These are phyloP conservation scores for Plasmodium gallinaceum DNA, from an alignment of 169 alveolate species.

Conservation along the genomic window DNA sequence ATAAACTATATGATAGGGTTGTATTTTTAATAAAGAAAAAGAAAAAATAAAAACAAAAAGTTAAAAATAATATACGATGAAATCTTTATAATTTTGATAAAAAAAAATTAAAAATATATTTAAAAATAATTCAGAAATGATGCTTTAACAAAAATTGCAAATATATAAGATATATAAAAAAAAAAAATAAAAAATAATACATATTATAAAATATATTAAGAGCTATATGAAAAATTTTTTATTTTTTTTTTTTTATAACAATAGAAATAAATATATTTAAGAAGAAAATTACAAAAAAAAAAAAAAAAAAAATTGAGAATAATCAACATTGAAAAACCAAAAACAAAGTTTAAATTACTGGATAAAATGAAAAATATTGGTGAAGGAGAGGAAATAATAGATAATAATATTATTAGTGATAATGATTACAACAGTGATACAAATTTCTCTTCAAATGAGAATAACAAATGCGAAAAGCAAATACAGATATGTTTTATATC, in stretches of 20 bases:
- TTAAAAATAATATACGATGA: no score
- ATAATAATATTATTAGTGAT: neutral
- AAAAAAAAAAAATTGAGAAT: slow-evolving; percentile 11
- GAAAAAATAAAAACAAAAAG: no score
- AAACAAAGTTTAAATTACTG: slow-evolving; percentile 8
- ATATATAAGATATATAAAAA: no score
- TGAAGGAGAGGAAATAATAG: slow-evolving; percentile 45
- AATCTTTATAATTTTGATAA: no score
- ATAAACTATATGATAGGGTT: no score
- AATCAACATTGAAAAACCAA: slow-evolving; percentile 4
- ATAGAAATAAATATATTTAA: neutral
- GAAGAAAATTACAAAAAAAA: slow-evolving; percentile 10
- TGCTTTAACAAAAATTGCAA: no score
- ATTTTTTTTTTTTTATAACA: neutral
- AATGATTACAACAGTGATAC: neutral
- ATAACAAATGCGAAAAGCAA: slow-evolving; percentile 18
- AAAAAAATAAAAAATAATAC: no score
- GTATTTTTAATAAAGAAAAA: no score
- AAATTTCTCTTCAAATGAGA: neutral
- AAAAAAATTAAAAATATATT: no score
- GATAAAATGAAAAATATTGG: slow-evolving; percentile 16
- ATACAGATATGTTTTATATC: slow-evolving; percentile 53
- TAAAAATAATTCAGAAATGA: no score
- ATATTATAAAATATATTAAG: no score
- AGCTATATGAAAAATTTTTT: no score